A percentile compares a stretch with the other conserved stretches of the same genome.
Conservation (phyloP, 2,329 filamentous ascomycete genomes). For the Amylocarpus encephaloides region DNA sequence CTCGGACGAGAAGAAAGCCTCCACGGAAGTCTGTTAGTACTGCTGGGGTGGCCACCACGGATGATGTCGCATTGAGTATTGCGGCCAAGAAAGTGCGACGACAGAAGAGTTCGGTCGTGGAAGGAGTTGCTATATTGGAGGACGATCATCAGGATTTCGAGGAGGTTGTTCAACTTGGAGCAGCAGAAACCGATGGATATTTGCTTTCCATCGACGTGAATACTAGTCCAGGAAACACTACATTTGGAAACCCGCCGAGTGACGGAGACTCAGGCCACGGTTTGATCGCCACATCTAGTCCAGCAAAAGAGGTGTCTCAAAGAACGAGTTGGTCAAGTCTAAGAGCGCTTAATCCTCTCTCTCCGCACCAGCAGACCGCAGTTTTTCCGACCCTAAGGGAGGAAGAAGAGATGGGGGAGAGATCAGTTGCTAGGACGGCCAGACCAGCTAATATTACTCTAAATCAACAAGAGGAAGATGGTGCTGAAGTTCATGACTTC, state of each 20-base stretch:
- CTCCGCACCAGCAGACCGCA: not conserved
- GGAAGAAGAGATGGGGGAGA: not conserved
- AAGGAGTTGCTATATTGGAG: not conserved
- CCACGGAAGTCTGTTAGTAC: conserved; percentile 8
- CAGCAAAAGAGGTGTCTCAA: conserved; percentile 22
- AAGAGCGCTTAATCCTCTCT: conserved; percentile 12
- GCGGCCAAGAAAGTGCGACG: not conserved
- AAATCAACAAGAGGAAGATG: conserved; percentile 2
- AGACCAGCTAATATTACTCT: not conserved
- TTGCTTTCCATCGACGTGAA: conserved; percentile 8
- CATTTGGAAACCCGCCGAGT: conserved; percentile 18
- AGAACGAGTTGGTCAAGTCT: conserved; percentile 27
- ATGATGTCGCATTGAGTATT: too few relatives aligned
- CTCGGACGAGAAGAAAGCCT: conserved; percentile 22
- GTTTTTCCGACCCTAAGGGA: conserved; percentile 1
- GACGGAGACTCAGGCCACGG: conserved; percentile 18
- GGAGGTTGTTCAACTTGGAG: not conserved
- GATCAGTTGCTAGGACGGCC: not conserved
- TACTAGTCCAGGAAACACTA: conserved; percentile 17
- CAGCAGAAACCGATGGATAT: conserved; percentile 2
- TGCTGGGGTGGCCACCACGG: not conserved
- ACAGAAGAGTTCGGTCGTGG: not conserved
- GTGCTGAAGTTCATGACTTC: conserved; percentile 22
- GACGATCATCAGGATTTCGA: not conserved
- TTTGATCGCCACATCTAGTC: conserved; percentile 24